A percentile compares a stretch with the other conserved stretches of the same genome.
phyloP scores from a whole-genome alignment of 2,329 filamentous ascomycete species.

The Hyphodiscus sp. region DNA sequence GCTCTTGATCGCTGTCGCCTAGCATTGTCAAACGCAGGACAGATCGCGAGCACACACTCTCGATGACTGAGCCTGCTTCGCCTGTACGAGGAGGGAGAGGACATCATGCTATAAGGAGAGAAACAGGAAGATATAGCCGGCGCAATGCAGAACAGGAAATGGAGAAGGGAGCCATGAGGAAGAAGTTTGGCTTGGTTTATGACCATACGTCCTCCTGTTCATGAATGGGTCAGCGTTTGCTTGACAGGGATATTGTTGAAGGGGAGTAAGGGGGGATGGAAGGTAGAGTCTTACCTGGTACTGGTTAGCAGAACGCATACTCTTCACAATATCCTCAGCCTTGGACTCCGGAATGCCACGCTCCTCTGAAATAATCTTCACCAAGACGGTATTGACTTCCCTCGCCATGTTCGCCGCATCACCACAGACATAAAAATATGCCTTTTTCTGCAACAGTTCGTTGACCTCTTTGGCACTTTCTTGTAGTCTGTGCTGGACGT shows the following conservation, averaged over 20 bases:
- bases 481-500: conserved; percentile 89
- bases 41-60: too few relatives aligned
- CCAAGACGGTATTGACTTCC: conserved; percentile 83
- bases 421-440: conserved; percentile 96
- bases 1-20: too few relatives aligned
- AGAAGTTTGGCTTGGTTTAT: conserved; percentile 28
- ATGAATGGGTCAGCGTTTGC: conserved; percentile 2
- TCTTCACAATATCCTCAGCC: conserved; percentile 94
- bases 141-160: background rate
- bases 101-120: too few relatives aligned
- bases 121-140: background rate
- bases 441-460: conserved; percentile 76
- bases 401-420: conserved; percentile 96
- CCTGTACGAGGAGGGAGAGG: too few relatives aligned
- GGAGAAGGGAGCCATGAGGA: background rate
- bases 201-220: conserved; percentile 66
- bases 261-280: background rate
- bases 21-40: too few relatives aligned
- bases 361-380: conserved; percentile 78
- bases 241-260: background rate
- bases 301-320: conserved; percentile 88
- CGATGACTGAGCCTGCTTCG: too few relatives aligned
- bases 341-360: conserved; percentile 77
- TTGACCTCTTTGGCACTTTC: conserved; percentile 81
- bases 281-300: conserved; percentile 65